These are phyloP conservation scores for Annona cherimola DNA, from an alignment of 164 flowering plant species.

Conservation along the genomic window DNA sequence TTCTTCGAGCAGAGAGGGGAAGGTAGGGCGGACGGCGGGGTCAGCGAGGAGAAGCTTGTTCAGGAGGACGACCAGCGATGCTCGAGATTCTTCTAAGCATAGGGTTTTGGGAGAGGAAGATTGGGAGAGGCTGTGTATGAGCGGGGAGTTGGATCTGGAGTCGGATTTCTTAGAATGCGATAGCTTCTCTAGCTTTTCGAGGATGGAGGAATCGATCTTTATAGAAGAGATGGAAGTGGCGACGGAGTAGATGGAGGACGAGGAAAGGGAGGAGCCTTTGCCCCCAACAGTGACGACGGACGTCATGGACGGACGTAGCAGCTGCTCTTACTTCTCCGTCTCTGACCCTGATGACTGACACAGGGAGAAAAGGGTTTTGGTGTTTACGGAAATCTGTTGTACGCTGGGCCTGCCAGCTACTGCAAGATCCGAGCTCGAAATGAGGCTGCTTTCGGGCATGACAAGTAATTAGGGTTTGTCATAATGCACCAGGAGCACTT, in stretches of 20 bases:
- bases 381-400: background rate
- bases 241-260: conserved; percentile 41
- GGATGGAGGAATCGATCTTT: conserved; percentile 48
- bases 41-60: conserved; percentile 45
- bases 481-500: too few relatives aligned
- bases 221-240: conserved; percentile 34
- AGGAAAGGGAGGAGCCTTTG: conserved; percentile 51
- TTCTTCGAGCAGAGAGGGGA: conserved; percentile 24
- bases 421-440: too few relatives aligned
- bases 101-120: conserved; percentile 16
- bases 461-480: too few relatives aligned
- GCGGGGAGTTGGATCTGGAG: conserved; percentile 1
- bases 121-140: too few relatives aligned
- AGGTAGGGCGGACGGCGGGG: conserved; percentile 20
- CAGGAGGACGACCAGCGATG: conserved; percentile 50
- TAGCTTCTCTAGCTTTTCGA: conserved; percentile 24
- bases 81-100: conserved; percentile 42
- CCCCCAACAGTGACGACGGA: conserved; percentile 41
- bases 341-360: too few relatives aligned
- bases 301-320: conserved; percentile 5
- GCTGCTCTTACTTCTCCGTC: too few relatives aligned
- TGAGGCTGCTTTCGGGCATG: too few relatives aligned
- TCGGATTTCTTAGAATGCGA: conserved; percentile 7
- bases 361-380: background rate
- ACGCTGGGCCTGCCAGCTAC: too few relatives aligned